Base-by-base conservation (phyloP, 176 grass and related monocot species). In the Carex scoparia region DNA sequence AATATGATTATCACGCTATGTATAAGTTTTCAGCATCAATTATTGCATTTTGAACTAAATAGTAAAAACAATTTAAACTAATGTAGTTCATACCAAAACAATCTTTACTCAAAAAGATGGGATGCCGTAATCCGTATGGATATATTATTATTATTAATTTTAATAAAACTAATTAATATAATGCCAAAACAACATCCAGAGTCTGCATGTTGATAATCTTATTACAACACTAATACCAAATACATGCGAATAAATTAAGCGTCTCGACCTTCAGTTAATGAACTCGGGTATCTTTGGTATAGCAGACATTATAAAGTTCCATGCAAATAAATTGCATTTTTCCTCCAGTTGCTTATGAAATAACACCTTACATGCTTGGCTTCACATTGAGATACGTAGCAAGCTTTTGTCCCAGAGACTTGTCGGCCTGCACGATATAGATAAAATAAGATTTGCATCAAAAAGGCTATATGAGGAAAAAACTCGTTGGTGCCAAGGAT, bases 401-500 rank as follows among this genome's bases (percentile, higher is more conserved):
- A 0, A 99, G 85, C 86, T 95, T 99, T 88, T 95, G 96, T n/a
- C 91, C 93, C 23, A 99, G 83, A 63, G 90, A 92, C 85, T 87
- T 99, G 93, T 95, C 91, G 75, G 87, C 90, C 93, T 95, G 88
- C 77, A 89, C 65, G 18, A 46, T 76, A 55, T 72, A 61, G 55
- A 31, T 53, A 81, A 82, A 73, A n/a, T 46, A 27, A 75, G 81
- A 58, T 35, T 58, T 35, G 30, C 51, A 79, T 55, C 13, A 67
- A 14, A 65, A 33, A 2, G 18, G 37, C 3, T 56, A 11, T 19
- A 65, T 33, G 42, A 64, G 23, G 28, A 75, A 54, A 54, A 81
- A 2, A 2, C 5, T 78, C 4, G 7, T 57, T 4, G 2, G 11
- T 74, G 56, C 7, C 74, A 79, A 57, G 49, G 30, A 33, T 57